Evolutionary conservation across 805 yeast species (phyloP), one percentile per base, ranked within the genome.

Genomic region (Grigorovia jiainica): DNA sequence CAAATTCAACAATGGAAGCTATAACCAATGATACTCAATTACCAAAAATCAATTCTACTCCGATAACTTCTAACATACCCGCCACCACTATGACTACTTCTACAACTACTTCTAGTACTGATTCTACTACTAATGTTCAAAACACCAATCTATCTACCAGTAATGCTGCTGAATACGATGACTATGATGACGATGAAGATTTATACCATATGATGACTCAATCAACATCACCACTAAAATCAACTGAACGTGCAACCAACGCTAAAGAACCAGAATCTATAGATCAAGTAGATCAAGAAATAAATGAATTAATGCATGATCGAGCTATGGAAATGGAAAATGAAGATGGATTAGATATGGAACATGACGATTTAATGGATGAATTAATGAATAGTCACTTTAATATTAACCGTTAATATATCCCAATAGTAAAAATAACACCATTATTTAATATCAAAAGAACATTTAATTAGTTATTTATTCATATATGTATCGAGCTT

Each of bases 161-260:
- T n/a, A 29, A 23, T 23, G 29, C 29, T 20, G 40, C 29, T 20
- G 40, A 29, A 7, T n/a, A n/a, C n/a, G n/a, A 36, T 7, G 39
- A 36, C 27, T 7, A 20, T n/a, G 34, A 23, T 23, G 29, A 37
- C 15, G 40, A 37, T 20, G 40, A 29, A 7, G 34, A 37, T 30
- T 37, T 37, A 30, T 29, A 37, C 31, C 16, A 31, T 5, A 25
- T 37, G 5, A 27, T 34, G 5, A 27, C 40, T 2, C 21, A 36
- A 16, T 36, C 20, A 5, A 27, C 31, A 13, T 27, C 39, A 24
- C 30, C 39, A 2, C 13, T 15, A 4, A 35, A 35, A 35, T 31
- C 31, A 23, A 15, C 19, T 5, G 17, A 15, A 18, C 17, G 11
- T 6, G 19, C 8, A 16, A 7, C 20, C 3, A 16, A 8, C 6